A percentile compares a stretch with the other conserved stretches of the same genome.
These are phyloP conservation scores for Fraxinus velutina DNA, from an alignment of 305 asterid species.

Conservation along the genomic window DNA sequence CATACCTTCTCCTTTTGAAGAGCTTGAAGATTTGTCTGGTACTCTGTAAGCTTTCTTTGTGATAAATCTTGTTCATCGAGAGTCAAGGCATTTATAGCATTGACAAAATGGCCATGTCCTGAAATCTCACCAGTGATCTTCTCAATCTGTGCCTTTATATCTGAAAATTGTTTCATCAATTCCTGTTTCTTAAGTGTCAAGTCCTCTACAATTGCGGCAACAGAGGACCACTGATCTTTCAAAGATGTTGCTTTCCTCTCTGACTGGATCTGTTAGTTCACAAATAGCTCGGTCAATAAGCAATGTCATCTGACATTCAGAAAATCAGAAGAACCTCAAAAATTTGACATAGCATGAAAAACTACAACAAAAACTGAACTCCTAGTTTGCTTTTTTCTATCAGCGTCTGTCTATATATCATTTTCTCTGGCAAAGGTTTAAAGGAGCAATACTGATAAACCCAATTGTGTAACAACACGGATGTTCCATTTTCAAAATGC, in stretches of 20 bases:
- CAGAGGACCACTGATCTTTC: slow-evolving; percentile 67
- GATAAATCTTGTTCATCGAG: slow-evolving; percentile 77
- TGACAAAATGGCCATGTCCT: slow-evolving; percentile 48
- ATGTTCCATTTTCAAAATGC: not conserved
- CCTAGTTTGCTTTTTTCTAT: not conserved
- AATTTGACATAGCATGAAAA: not conserved
- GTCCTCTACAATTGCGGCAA: slow-evolving; percentile 69
- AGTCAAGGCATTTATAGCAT: slow-evolving; percentile 41
- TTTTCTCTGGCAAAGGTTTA: not conserved
- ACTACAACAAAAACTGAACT: not conserved
- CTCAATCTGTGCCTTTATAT: slow-evolving; percentile 71
- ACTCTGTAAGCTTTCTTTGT: slow-evolving; percentile 68
- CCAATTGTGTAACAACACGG: not conserved
- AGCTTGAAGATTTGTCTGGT: slow-evolving; percentile 63
- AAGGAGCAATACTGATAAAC: not conserved
- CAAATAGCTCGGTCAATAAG: slow-evolving; percentile 13
- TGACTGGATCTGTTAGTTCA: slow-evolving; percentile 43
- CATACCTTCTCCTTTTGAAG: slow-evolving; percentile 89
- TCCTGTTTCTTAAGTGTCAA: slow-evolving; percentile 66
- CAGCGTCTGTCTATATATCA: not conserved
- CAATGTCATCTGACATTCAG: slow-evolving; percentile 3
- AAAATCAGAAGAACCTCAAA: not conserved
- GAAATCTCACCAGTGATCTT: slow-evolving; percentile 73
- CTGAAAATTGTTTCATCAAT: slow-evolving; percentile 69
- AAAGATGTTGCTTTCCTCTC: slow-evolving; percentile 56